Evolutionary conservation across 2,329 filamentous ascomycete species (phyloP).

Genomic region (Plenodomus lindquistii): DNA sequence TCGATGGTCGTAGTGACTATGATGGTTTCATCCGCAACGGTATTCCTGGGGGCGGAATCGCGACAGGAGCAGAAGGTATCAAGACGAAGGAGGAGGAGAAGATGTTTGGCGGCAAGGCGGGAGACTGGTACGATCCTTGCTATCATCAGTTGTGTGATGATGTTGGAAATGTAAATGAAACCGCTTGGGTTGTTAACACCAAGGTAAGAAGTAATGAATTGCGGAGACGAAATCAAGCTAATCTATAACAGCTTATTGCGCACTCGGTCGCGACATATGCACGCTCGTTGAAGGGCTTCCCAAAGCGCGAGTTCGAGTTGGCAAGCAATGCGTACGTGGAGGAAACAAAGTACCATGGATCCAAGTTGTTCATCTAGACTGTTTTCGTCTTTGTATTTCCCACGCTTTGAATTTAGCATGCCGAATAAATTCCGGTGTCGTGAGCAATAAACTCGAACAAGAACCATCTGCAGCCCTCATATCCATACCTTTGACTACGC

Average conservation of each 20-base stretch:
- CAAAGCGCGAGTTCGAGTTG: slow-evolving; percentile 28
- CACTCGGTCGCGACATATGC: slow-evolving; percentile 45
- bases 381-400: too few species aligned
- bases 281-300: slow-evolving; percentile 40
- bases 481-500: too few species aligned
- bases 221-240: background rate
- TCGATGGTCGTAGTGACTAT: slow-evolving; percentile 48
- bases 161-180: slow-evolving; percentile 44
- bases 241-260: slow-evolving; percentile 35
- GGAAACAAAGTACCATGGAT: slow-evolving; percentile 38
- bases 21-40: slow-evolving; percentile 47
- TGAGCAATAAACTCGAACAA: too few species aligned
- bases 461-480: too few species aligned
- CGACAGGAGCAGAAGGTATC: slow-evolving; percentile 47
- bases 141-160: slow-evolving; percentile 48
- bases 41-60: slow-evolving; percentile 47
- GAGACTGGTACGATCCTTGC: slow-evolving; percentile 45
- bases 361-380: slow-evolving; percentile 36
- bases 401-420: too few species aligned
- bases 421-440: too few species aligned
- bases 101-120: slow-evolving; percentile 45
- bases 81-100: slow-evolving; percentile 45
- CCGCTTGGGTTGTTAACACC: slow-evolving; percentile 46
- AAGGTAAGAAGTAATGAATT: slow-evolving; percentile 25
- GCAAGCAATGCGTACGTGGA: slow-evolving; percentile 24